Evolutionary conservation across 345 rosid species (phyloP), one percentile per base, ranked within the genome.

Genomic region (Arabis hirsuta): DNA sequence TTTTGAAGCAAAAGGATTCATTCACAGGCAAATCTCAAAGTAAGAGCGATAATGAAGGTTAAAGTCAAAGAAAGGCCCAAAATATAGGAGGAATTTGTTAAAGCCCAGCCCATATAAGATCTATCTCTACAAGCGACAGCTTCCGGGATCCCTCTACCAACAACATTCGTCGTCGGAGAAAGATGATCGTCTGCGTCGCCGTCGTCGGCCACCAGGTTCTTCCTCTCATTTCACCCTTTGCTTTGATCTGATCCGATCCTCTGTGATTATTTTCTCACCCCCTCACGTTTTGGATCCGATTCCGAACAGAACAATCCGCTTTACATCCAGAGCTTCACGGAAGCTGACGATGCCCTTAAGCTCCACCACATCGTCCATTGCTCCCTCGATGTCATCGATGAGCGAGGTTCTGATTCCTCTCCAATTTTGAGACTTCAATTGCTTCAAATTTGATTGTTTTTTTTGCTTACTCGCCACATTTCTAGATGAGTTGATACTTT

Each of bases 331-430:
- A 91, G 93, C 85, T 91, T 91, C 90, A 87, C 97, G 41, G 96
- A 89, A 75, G 88, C 87, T 16, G 90, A 88, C 65, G 92, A 92
- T 59, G 96, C 88, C 36, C 86, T 92, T 14, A 89, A 89, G 82
- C 96, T 89, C 71, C 98, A 92, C 76, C 92, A 92, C 85, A 82
- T 92, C 69, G 96, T 89, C 61, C 98, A 89, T 73, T 88, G 98
- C 73, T 92, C 96, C 59, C 94, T 92, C 52, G 96, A 91, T 36
- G 96, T 91, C 32, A 84, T 91, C 19, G 97, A 89, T 46, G 97
- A 89, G 75, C 88, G 96, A 82, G 96, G 97, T 66, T 66, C 50
- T 50, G 22, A 2, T 0, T 58, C 9, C 16, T 24, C 3, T 16
- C 32, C 12, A 2, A 31, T 31, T 31, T 31, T 5, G 24, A 2